Percentiles rank a stretch among this genome's conserved stretches.
Conservation (phyloP, 2,329 filamentous ascomycete genomes). For the Paecilomyces fulvus region DNA sequence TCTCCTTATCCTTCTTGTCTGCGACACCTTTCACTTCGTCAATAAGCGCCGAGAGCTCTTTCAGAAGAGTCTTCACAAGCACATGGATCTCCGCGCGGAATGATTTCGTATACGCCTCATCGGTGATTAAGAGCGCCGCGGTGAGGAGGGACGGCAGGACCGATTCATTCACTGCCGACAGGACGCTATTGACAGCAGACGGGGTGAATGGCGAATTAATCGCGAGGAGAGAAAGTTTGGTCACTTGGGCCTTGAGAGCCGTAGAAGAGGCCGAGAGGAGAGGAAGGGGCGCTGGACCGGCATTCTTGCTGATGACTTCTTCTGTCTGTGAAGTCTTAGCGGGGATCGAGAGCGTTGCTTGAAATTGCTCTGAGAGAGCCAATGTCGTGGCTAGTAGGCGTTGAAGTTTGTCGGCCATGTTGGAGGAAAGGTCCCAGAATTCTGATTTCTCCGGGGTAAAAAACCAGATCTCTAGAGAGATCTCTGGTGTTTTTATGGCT, state of each 20-base stretch:
- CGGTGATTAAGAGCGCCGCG: conserved; percentile 57
- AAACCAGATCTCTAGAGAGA: not conserved
- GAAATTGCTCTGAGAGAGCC: conserved; percentile 32
- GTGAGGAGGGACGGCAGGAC: conserved; percentile 69
- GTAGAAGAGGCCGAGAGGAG: conserved; percentile 64
- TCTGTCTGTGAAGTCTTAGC: conserved; percentile 8
- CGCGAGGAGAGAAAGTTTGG: conserved; percentile 77
- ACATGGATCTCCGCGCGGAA: conserved; percentile 57
- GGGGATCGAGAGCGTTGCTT: conserved; percentile 21
- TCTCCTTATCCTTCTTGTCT: conserved; percentile 34
- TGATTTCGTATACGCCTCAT: conserved; percentile 53
- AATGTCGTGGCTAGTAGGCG: conserved; percentile 25
- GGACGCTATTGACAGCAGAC: conserved; percentile 60
- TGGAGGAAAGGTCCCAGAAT: conserved; percentile 1
- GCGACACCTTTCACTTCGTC: conserved; percentile 47
- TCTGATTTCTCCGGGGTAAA: not conserved
- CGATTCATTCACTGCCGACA: conserved; percentile 62
- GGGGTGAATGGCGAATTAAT: conserved; percentile 82
- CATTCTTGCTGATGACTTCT: not conserved
- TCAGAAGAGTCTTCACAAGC: conserved; percentile 52
- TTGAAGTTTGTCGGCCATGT: conserved; percentile 25
- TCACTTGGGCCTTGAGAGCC: conserved; percentile 72
- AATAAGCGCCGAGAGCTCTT: conserved; percentile 55
- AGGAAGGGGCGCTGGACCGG: conserved; percentile 40
- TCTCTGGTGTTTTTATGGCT: not conserved